Percentiles rank a stretch among this genome's conserved stretches.
phyloP scores from a whole-genome alignment of 352 stramenopile genomes.

The Pythium apleroticum region DNA sequence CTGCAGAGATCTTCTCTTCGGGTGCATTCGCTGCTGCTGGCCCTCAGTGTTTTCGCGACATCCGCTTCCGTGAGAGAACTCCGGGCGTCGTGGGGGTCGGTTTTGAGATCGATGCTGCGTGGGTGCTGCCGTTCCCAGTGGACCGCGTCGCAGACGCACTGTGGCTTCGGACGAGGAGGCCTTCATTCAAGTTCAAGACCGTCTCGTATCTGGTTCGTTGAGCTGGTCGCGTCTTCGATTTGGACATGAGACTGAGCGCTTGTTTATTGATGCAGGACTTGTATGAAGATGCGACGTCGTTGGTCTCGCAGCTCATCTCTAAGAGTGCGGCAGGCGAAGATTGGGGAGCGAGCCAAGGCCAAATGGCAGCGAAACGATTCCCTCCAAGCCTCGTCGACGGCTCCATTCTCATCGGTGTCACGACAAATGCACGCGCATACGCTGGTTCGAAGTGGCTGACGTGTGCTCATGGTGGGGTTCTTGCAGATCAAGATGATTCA shows the following conservation, averaged over 20 bases:
- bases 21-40: neutral
- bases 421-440: neutral
- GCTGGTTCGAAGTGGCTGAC: neutral
- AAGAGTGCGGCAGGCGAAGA: neutral
- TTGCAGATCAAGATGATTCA: neutral
- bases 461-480: neutral
- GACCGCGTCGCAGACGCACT: conserved; percentile 4
- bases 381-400: neutral
- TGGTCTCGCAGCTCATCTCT: neutral
- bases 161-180: conserved; percentile 6
- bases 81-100: neutral
- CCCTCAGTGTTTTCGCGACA: neutral
- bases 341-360: neutral
- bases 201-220: too few species aligned
- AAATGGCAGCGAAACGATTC: neutral
- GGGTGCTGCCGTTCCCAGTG: conserved; percentile 1
- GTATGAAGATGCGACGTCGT: neutral
- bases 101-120: conserved; percentile 4
- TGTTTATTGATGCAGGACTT: neutral
- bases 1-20: neutral
- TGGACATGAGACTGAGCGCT: too few species aligned
- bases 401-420: neutral
- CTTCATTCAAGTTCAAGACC: neutral
- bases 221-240: too few species aligned
- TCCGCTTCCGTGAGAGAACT: conserved; percentile 1